phyloP scores from a whole-genome alignment of 2,329 filamentous ascomycete genomes.

The Penicillium expansum region DNA sequence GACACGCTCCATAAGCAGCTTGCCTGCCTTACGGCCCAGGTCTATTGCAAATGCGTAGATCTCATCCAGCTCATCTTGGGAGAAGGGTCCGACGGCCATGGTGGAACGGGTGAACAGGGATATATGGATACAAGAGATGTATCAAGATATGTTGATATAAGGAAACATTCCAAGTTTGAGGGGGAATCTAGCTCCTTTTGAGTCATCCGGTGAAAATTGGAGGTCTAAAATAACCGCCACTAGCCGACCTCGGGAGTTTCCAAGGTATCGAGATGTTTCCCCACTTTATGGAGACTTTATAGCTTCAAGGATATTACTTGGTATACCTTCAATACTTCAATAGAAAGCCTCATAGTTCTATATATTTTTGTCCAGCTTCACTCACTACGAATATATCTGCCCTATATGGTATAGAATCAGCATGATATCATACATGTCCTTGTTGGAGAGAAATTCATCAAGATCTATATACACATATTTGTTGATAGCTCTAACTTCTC shows the following conservation, averaged over 20 bases:
- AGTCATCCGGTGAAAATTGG: slow-evolving; percentile 3
- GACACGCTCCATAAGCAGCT: slow-evolving; percentile 64
- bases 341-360: too few species aligned
- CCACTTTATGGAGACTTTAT: neutral
- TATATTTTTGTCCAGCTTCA: neutral
- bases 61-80: slow-evolving; percentile 54
- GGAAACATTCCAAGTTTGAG: neutral
- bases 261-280: neutral
- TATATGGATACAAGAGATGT: neutral
- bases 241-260: neutral
- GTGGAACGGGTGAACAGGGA: neutral
- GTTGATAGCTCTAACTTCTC: too few species aligned
- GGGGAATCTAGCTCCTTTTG: neutral
- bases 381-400: neutral
- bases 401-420: neutral
- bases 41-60: slow-evolving; percentile 70
- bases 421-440: too few species aligned
- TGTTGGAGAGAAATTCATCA: too few species aligned
- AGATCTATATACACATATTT: too few species aligned
- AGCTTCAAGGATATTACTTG: neutral
- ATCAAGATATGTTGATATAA: neutral
- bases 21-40: slow-evolving; percentile 67
- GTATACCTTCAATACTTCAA: too few species aligned
- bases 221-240: neutral
- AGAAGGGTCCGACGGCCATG: slow-evolving; percentile 23